phyloP scores from a whole-genome alignment of 768 basidiomycete species.

The Tricholoma hemisulphureum region DNA sequence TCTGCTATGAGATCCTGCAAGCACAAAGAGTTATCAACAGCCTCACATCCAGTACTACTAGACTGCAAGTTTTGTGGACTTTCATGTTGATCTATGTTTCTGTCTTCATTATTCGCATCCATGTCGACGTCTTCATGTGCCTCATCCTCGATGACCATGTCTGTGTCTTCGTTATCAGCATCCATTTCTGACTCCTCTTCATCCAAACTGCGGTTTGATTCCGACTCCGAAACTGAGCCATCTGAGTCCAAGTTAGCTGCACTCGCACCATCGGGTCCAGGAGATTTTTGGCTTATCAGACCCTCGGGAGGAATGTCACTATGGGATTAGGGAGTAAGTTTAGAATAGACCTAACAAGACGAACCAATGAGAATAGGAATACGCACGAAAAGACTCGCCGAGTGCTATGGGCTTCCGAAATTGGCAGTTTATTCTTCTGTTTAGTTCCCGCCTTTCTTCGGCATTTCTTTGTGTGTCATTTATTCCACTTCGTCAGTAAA shows the following conservation, averaged over 20 bases:
- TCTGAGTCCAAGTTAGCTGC: no score
- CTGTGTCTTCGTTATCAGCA: neutral
- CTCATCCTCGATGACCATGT: no score
- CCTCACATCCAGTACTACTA: neutral
- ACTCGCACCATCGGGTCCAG: no score
- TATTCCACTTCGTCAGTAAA: conserved; percentile 5
- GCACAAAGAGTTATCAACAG: neutral
- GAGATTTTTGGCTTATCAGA: neutral
- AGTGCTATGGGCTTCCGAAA: conserved; percentile 9
- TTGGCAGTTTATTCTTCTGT: conserved; percentile 3
- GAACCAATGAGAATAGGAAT: neutral
- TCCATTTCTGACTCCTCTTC: neutral
- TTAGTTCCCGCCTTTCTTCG: conserved; percentile 1
- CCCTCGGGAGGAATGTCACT: neutral
- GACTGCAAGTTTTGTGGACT: neutral
- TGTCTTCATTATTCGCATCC: no score
- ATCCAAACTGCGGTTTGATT: no score
- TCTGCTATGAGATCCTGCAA: no score
- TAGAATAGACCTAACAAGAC: neutral
- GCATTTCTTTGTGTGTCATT: conserved; percentile 3
- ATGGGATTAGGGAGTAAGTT: no score
- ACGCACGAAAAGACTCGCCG: conserved; percentile 14
- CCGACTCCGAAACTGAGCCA: no score
- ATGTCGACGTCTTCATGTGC: no score
- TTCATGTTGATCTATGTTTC: no score